A percentile compares a stretch with the other conserved stretches of the same genome.
Conservation (phyloP, 192 early-diverging fungal genomes). For the Chytriomyces sp. region DNA sequence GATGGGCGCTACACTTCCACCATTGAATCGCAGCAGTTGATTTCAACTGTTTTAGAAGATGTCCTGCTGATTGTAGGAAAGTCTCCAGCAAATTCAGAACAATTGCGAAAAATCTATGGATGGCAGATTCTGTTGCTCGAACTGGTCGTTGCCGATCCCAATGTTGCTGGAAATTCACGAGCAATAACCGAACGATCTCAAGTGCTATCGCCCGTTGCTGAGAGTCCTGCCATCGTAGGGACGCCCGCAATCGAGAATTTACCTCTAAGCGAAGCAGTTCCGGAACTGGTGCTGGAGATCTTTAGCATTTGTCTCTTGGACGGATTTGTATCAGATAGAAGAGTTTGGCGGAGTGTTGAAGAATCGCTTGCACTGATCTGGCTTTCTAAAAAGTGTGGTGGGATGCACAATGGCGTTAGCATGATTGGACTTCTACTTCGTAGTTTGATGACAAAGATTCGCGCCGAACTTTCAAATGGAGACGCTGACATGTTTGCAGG, state of each 20-base stretch:
- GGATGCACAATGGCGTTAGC: constrained; percentile 14
- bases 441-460: constrained; percentile 27
- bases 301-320: constrained; percentile 41
- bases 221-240: constrained; percentile 19
- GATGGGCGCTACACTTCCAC: not conserved
- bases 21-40: not conserved
- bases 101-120: constrained; percentile 34
- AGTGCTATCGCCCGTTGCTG: constrained; percentile 18
- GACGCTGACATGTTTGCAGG: constrained; percentile 34
- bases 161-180: not conserved
- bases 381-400: constrained; percentile 12
- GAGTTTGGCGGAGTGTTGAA: constrained; percentile 47
- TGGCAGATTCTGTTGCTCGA: constrained; percentile 41
- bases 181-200: no score
- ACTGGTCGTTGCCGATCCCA: constrained; percentile 1
- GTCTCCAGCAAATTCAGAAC: constrained; percentile 37
- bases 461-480: constrained; percentile 33
- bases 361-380: constrained; percentile 43
- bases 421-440: constrained; percentile 34
- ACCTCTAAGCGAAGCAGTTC: not conserved
- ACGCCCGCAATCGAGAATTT: not conserved
- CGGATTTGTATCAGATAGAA: constrained; percentile 43
- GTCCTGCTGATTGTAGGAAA: constrained; percentile 16
- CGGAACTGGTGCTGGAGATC: constrained; percentile 33
- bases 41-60: constrained; percentile 12